Conservation (phyloP, 768 basidiomycete species). For the Nidularia sp. region DNA sequence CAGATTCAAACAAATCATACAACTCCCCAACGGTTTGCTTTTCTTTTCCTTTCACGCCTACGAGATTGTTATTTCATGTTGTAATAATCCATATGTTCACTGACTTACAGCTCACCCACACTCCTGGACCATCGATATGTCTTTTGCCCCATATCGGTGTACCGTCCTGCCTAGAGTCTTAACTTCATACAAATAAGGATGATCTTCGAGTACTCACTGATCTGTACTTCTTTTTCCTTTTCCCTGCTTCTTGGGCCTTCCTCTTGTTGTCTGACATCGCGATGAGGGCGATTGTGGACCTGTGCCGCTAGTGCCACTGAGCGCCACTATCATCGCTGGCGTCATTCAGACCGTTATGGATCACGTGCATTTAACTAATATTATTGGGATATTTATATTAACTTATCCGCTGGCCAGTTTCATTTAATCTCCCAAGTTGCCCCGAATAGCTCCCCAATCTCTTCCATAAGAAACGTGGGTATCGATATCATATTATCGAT, state of each 20-base stretch:
- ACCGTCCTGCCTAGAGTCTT: slow-evolving; percentile 46
- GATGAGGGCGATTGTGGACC: neutral
- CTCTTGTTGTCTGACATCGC: slow-evolving; percentile 22
- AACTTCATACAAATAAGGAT: neutral
- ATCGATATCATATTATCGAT: no score
- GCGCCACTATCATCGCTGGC: no score
- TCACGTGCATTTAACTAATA: no score
- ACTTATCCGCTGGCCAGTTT: no score
- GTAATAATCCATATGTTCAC: no score
- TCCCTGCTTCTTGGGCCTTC: slow-evolving; percentile 19
- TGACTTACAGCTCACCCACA: slow-evolving; percentile 74
- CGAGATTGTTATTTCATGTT: neutral
- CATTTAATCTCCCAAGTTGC: no score
- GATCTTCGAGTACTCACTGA: slow-evolving; percentile 29
- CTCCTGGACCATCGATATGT: slow-evolving; percentile 72
- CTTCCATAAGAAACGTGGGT: no score
- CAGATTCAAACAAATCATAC: slow-evolving; percentile 75
- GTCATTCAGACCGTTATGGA: no score
- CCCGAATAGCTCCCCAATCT: no score
- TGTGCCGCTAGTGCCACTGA: no score
- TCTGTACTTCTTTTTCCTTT: slow-evolving; percentile 45
- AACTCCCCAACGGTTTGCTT: slow-evolving; percentile 72
- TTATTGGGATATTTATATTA: no score
- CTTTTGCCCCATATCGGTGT: slow-evolving; percentile 63
- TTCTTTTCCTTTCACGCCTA: slow-evolving; percentile 78